Evolutionary conservation across 176 grass and related monocot species (phyloP), one percentile per base, ranked within the genome.

Genomic region (Oryza meyeriana): DNA sequence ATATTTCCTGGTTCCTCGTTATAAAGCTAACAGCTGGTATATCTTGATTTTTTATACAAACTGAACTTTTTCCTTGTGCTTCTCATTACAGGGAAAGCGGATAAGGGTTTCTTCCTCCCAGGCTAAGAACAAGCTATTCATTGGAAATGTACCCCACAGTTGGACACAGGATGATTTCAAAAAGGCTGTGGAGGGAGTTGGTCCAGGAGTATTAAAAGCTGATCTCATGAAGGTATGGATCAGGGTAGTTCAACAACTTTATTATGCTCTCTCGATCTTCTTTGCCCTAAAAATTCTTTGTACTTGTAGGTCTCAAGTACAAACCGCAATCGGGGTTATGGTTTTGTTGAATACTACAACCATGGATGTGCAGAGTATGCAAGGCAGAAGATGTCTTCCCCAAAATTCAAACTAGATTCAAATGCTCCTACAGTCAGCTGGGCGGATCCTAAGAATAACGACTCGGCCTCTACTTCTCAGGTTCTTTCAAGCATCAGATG

Each of bases 341-440:
- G 88, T 31, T 98, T 98, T 66, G 75, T 93, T 69, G 95, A 95
- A 72, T 95, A 98, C 79, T 93, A 98, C 72, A 98, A 98, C 64
- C 93, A 93, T 81, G 86, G 90, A 74, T 98, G 96, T 42, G 90
- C 96, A 34, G 96, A 98, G 69, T 95, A 93, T 87, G 85, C 93
- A 39, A 90, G 83, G 80, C 82, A 95, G 61, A 93, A 91, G 79
- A 94, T 98, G 86, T 93, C 96, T 24, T 77, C 69, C 30, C 72
- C 92, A 82, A 87, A 89, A 71, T 98, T 98, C 58, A 95, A 98
- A 76, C 87, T 95, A 36, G 93, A 90, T 87, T 79, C 79, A 85
- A 95, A 93, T 88, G 69, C 87, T 59, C 93, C 90, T 55, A 93
- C 82, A 35, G 82, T 98, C 45, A 98, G 90, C 75, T 98, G 90